Evolutionary conservation across 768 basidiomycete genomes (phyloP), one percentile per base, ranked within the genome.

Genomic region (Phylloporus sp.): DNA sequence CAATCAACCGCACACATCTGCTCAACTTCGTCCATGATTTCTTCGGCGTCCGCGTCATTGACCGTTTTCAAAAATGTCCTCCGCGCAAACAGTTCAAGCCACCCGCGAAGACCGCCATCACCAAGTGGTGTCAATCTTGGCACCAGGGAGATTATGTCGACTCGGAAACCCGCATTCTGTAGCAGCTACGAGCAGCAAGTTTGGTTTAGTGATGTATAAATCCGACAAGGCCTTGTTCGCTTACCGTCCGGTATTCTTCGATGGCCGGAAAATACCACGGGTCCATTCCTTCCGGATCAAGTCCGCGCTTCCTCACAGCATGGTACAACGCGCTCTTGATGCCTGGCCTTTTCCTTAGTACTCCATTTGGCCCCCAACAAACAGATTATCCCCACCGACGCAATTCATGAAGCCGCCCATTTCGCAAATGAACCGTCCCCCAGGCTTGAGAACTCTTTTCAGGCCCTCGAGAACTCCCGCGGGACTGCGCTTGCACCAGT

Each of bases 191-290:
- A 45, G 26, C 24, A 29, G 42, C 15, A 22, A 6, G 32, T 47
- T 34, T 42, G 27, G 42, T 47, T 32, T 42, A 26, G 42, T 54
- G 34, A 36, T 55, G 38, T 35, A 29, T 45, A 40, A 34, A 50
- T 26, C 22, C 46, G 32, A 40, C 13, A n/a, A 20, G 20, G 35
- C 23, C 28, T 10, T 34, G 20, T 26, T 36, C 12, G 53, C 72
- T 51, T 61, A 85, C 84, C 65, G 74, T 72, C 41, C 66, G 69
- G 65, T 93, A 91, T 52, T 87, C 81, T 26, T 80, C 76, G 11
- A 76, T 75, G 0, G 84, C 84, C 5, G 91, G 91, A 63, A 91
- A 92, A 71, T 81, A 91, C 89, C 89, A 93, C 0, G 91, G 91
- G 61, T 94, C 91, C 38, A 82, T 64, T 11, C 67, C 60, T 9